These are phyloP conservation scores for Phaseolus lunatus DNA, from an alignment of 306 rosid species.

Conservation along the genomic window DNA sequence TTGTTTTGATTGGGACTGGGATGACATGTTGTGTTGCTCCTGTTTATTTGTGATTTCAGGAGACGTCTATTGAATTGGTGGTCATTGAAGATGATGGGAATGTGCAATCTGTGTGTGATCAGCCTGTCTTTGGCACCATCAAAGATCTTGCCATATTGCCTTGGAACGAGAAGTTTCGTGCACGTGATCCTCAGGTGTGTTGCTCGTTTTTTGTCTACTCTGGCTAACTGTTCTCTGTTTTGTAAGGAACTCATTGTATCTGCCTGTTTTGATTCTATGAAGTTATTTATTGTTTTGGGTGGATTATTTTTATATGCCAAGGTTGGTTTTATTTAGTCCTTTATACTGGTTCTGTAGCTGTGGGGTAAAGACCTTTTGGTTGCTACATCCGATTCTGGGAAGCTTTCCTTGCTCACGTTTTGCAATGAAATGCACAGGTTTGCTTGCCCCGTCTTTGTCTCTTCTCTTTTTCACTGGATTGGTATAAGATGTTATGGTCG, in stretches of 20 bases:
- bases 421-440: slow-evolving; percentile 98
- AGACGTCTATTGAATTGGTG: slow-evolving; percentile 89
- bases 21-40: slow-evolving; percentile 4
- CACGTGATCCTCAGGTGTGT: slow-evolving; percentile 67
- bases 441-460: neutral
- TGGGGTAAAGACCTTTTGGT: slow-evolving; percentile 82
- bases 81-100: slow-evolving; percentile 77
- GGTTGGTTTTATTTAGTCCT: slow-evolving; percentile 30
- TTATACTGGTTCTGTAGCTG: slow-evolving; percentile 54
- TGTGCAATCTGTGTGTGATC: slow-evolving; percentile 86
- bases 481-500: slow-evolving; percentile 5
- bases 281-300: slow-evolving; percentile 12
- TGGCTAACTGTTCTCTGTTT: neutral
- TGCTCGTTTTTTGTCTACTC: neutral
- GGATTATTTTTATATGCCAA: neutral
- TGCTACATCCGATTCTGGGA: slow-evolving; percentile 94
- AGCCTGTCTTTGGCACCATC: slow-evolving; percentile 88
- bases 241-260: neutral
- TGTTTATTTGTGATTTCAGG: slow-evolving; percentile 60
- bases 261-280: neutral
- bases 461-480: slow-evolving; percentile 2
- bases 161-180: slow-evolving; percentile 72
- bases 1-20: neutral
- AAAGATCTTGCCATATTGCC: slow-evolving; percentile 87
- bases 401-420: slow-evolving; percentile 88